Base-by-base conservation (phyloP, 768 basidiomycete species). In the Russula dissimulans region DNA sequence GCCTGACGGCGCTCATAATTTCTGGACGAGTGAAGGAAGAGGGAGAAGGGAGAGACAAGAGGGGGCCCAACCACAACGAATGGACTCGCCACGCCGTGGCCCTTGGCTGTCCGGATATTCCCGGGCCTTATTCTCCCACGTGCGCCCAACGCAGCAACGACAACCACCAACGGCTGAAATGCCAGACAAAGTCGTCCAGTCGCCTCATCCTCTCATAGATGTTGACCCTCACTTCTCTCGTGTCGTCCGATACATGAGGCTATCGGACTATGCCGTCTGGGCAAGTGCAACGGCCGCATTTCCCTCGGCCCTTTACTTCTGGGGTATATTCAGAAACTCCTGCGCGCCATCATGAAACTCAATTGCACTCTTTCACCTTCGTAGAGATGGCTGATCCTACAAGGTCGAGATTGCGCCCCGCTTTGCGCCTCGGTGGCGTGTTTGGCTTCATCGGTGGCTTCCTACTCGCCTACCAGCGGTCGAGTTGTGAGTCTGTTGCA, bases 401-500 rank as follows among this genome's bases (percentile, higher is more conserved):
- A 43, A 74, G 71, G 63, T 10, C 71, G 64, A 73, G 70, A 56
- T 67, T 77, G 52, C 72, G 73, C 56, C 72, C 76, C 0, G 71
- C 74, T 57, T 70, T 79, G 47, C 74, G 78, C 57, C 71, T 88
- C 11, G 86, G 86, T 41, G 88, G 87, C 9, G 73, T 88, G 66
- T 74, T 97, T 50, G 95, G 95, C 10, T 90, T 95, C 73, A 70
- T 84, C 55, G 94, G 89, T 11, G 95, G 95, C 18, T 98, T 97
- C 81, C 71, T 97, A 69, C 71, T 95, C 56, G 91, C 95, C 9
- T 98, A 98, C 75, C 91, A 95, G 74, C 79, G 87, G 56, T 92
- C 91, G 38, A 88, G 86, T 68, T 77, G 94, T 95, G 69, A 72
- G 91, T 78, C 45, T 38, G 14, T 41, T 44, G 55, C 70, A 50